These are phyloP conservation scores for Talaromyces sp. DNA, from an alignment of 2,329 filamentous ascomycete species.

Conservation along the genomic window DNA sequence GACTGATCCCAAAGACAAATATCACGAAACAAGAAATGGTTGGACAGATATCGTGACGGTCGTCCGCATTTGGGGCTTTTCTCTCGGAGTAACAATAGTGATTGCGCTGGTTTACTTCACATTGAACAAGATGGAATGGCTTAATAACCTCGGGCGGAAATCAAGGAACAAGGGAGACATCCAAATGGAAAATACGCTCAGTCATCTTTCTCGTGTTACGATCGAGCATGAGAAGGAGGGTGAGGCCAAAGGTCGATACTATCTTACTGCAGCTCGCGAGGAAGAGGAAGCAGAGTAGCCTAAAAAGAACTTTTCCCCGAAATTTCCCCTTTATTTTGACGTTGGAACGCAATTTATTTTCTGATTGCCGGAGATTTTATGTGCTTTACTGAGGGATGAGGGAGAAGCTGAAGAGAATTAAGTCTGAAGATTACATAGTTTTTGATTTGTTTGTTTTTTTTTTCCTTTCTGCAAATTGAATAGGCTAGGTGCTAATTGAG, in stretches of 20 bases:
- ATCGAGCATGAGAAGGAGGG: conserved; percentile 46
- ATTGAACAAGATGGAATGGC: conserved; percentile 40
- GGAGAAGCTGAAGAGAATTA: neutral
- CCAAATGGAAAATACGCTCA: conserved; percentile 47
- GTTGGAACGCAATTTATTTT: too few species aligned
- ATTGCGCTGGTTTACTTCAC: conserved; percentile 47
- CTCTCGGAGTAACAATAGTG: conserved; percentile 46
- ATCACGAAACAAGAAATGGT: conserved; percentile 42
- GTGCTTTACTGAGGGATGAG: too few species aligned
- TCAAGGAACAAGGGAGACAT: conserved; percentile 44
- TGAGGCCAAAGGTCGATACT: conserved; percentile 38
- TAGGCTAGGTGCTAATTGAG: neutral
- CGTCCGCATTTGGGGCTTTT: conserved; percentile 48
- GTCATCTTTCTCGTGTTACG: conserved; percentile 43
- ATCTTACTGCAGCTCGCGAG: conserved; percentile 37
- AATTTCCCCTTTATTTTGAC: neutral
- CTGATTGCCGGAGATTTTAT: too few species aligned
- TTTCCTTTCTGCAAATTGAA: neutral
- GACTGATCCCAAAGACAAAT: conserved; percentile 21
- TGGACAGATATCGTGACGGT: conserved; percentile 55
- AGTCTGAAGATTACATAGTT: neutral
- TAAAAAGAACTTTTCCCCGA: neutral
- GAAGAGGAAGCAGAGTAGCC: conserved; percentile 40
- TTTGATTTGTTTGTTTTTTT: too few species aligned
- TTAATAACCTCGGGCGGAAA: conserved; percentile 44